A percentile compares a stretch with the other conserved stretches of the same genome.
Evolutionary conservation across 2,329 filamentous ascomycete species (phyloP).

Genomic region (Sclerotinia glacialis): DNA sequence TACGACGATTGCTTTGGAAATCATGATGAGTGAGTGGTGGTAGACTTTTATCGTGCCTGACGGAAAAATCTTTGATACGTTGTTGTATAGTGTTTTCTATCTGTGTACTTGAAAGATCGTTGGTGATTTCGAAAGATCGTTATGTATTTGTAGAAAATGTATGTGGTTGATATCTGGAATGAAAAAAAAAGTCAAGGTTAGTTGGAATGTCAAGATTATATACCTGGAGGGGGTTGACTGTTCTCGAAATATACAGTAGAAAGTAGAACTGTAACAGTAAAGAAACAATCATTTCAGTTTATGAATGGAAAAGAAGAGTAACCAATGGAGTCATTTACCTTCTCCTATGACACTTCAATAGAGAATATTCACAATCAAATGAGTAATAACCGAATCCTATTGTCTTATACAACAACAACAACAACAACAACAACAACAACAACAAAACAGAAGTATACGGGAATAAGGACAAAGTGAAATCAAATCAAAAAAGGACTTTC

Average conservation of each 20-base stretch:
- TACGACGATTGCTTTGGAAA: constrained; percentile 52
- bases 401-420: neutral
- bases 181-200: constrained; percentile 7
- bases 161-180: constrained; percentile 13
- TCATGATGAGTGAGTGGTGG: constrained; percentile 40
- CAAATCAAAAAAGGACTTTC: neutral
- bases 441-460: neutral
- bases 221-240: neutral
- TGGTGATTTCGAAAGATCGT: constrained; percentile 2
- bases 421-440: neutral
- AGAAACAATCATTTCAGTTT: neutral
- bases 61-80: constrained; percentile 27
- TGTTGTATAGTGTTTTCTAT: neutral
- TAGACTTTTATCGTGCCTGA: constrained; percentile 33
- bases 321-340: neutral
- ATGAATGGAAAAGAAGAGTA: neutral
- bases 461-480: neutral
- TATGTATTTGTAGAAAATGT: neutral
- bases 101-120: neutral
- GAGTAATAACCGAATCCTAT: neutral
- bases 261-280: neutral
- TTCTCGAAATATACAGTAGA: neutral
- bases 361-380: neutral
- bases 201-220: constrained; percentile 13
- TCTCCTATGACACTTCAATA: neutral